phyloP scores from a whole-genome alignment of 116 monocot genomes.

The Dioscorea cayenensis region DNA sequence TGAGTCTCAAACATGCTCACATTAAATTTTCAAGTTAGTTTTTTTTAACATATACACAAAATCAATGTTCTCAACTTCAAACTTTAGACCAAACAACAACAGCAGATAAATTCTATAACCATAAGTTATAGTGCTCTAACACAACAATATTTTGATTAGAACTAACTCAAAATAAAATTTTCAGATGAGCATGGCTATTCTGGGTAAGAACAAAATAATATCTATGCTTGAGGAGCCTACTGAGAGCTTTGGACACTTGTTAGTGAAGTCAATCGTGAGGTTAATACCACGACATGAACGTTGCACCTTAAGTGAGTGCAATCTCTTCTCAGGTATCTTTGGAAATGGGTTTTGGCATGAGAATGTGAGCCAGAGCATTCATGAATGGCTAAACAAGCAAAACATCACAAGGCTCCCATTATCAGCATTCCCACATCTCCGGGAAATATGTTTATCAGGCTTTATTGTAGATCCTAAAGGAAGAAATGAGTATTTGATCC shows the following conservation, averaged over 20 bases:
- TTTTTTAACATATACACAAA: too few species aligned
- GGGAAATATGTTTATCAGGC: constrained; percentile 25
- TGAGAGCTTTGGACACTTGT: constrained; percentile 17
- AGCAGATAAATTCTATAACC: too few species aligned
- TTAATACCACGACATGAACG: constrained; percentile 24
- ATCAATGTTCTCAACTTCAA: too few species aligned
- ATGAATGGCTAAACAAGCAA: constrained; percentile 27
- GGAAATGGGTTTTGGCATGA: constrained; percentile 33
- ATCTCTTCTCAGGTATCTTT: constrained; percentile 32
- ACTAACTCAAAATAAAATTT: neutral
- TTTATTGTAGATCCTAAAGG: constrained; percentile 22
- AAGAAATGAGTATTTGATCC: constrained; percentile 24
- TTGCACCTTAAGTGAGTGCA: constrained; percentile 18
- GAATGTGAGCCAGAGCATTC: constrained; percentile 19
- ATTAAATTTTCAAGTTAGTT: too few species aligned
- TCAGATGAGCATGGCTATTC: constrained; percentile 30
- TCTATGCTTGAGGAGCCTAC: constrained; percentile 13
- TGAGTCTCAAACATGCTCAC: constrained; percentile 6
- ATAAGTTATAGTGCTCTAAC: neutral
- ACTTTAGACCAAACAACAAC: too few species aligned
- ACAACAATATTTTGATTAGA: neutral
- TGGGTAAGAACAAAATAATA: constrained; percentile 19
- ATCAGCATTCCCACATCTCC: constrained; percentile 31
- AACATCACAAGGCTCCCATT: constrained; percentile 24
- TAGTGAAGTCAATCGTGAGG: constrained; percentile 15